Evolutionary conservation across 2,329 filamentous ascomycete genomes (phyloP).

Genomic region (Xylaria sp.): DNA sequence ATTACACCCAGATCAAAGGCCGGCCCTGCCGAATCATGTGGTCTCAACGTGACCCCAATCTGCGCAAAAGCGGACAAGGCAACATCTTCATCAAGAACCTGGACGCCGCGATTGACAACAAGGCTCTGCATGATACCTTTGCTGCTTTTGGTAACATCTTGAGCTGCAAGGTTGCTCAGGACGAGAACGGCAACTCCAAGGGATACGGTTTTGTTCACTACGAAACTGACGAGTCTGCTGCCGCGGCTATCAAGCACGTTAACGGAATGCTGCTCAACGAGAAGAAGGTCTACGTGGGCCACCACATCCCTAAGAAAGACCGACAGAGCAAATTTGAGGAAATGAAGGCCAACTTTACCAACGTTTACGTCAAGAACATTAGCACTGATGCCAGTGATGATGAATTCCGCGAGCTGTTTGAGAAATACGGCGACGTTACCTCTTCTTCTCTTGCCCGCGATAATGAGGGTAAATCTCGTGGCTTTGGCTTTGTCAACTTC

Average conservation of each 20-base stretch:
- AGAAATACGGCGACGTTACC: conserved; percentile 91
- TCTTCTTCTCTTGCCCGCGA: conserved; percentile 94
- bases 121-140: conserved; percentile 99
- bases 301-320: conserved; percentile 99
- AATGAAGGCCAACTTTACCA: conserved; percentile 99
- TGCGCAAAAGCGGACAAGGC: conserved; percentile 98
- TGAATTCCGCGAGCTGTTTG: conserved; percentile 91
- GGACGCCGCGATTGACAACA: conserved; percentile 98
- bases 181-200: conserved; percentile 96
- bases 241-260: conserved; percentile 98
- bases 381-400: conserved; percentile 84
- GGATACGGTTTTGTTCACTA: conserved; percentile 99
- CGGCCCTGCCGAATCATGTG: conserved; percentile 99
- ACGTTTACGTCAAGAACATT: conserved; percentile 99
- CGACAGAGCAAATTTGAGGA: conserved; percentile 99
- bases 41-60: conserved; percentile 98
- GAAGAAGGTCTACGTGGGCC: conserved; percentile 99
- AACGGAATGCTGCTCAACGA: conserved; percentile 99
- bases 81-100: conserved; percentile 99
- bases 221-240: conserved; percentile 97
- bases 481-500: conserved; percentile 97
- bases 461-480: conserved; percentile 88
- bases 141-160: conserved; percentile 98
- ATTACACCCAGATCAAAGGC: conserved; percentile 99
- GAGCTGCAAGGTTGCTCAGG: conserved; percentile 98